phyloP scores from a whole-genome alignment of 305 asterid genomes.

The Fraxinus latifolia region DNA sequence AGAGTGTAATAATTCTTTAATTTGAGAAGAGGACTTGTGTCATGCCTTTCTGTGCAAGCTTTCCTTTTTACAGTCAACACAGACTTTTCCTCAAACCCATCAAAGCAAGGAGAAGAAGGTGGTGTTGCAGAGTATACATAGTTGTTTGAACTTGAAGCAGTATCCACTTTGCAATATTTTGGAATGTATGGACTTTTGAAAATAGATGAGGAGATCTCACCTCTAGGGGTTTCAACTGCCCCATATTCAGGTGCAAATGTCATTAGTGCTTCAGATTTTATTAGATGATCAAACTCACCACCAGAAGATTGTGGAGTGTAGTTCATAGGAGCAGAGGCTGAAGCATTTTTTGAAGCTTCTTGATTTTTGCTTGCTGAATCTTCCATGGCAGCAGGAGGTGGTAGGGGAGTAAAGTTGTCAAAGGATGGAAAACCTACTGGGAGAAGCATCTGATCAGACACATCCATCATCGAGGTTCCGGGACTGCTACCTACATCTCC shows the following conservation, averaged over 20 bases:
- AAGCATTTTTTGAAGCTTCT: slow-evolving; percentile 48
- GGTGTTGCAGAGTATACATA: slow-evolving; percentile 94
- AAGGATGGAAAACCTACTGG: slow-evolving; percentile 66
- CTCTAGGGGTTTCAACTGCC: slow-evolving; percentile 76
- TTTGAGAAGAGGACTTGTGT: slow-evolving; percentile 39
- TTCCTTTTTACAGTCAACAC: slow-evolving; percentile 46
- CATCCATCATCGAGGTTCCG: slow-evolving; percentile 74
- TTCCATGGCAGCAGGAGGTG: slow-evolving; percentile 54
- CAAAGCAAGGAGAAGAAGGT: slow-evolving; percentile 68
- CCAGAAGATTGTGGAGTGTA: slow-evolving; percentile 41
- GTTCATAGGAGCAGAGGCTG: slow-evolving; percentile 49
- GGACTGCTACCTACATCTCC: slow-evolving; percentile 83
- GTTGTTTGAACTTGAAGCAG: slow-evolving; percentile 78
- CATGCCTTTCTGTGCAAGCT: slow-evolving; percentile 48
- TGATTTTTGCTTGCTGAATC: slow-evolving; percentile 63
- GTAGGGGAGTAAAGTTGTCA: slow-evolving; percentile 64
- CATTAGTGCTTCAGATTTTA: slow-evolving; percentile 94
- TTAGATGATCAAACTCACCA: slow-evolving; percentile 82
- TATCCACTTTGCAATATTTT: slow-evolving; percentile 76
- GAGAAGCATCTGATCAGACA: slow-evolving; percentile 76
- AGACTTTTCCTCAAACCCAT: slow-evolving; percentile 73
- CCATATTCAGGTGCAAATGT: slow-evolving; percentile 98
- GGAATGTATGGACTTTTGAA: slow-evolving; percentile 91
- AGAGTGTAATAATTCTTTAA: slow-evolving; percentile 68
- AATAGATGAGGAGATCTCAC: slow-evolving; percentile 60